These are phyloP conservation scores for Exophiala aquamarina DNA, from an alignment of 2,329 filamentous ascomycete species.

Conservation along the genomic window DNA sequence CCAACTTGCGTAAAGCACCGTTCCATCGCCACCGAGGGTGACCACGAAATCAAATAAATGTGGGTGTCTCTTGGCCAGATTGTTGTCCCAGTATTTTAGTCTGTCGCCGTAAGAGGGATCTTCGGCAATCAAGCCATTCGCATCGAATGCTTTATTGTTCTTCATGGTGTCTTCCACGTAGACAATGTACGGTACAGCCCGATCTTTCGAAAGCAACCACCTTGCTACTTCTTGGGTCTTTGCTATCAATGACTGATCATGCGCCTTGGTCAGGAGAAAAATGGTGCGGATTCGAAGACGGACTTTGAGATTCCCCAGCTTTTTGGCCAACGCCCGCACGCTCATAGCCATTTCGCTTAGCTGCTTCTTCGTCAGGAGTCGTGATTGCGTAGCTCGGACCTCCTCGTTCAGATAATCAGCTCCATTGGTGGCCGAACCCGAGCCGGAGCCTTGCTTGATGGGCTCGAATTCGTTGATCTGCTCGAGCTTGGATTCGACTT, in stretches of 20 bases:
- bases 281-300: slow-evolving; percentile 79
- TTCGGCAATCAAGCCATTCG: slow-evolving; percentile 65
- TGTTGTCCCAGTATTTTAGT: slow-evolving; percentile 78
- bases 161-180: slow-evolving; percentile 77
- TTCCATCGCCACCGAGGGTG: slow-evolving; percentile 89
- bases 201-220: slow-evolving; percentile 76
- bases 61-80: slow-evolving; percentile 73
- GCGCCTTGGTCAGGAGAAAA: slow-evolving; percentile 88
- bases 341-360: slow-evolving; percentile 96
- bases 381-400: slow-evolving; percentile 54
- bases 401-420: slow-evolving; percentile 30
- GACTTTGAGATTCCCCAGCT: slow-evolving; percentile 77
- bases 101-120: slow-evolving; percentile 56
- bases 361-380: slow-evolving; percentile 92
- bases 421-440: slow-evolving; percentile 21
- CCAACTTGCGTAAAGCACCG: slow-evolving; percentile 94
- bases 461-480: slow-evolving; percentile 26
- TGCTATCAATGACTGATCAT: slow-evolving; percentile 75
- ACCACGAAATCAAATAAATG: slow-evolving; percentile 93
- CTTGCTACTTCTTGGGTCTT: slow-evolving; percentile 74
- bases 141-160: slow-evolving; percentile 71
- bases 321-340: slow-evolving; percentile 84
- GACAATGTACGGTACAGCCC: slow-evolving; percentile 69
- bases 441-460: slow-evolving; percentile 18
- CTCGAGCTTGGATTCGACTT: slow-evolving; percentile 24